phyloP scores from a whole-genome alignment of 2,329 filamentous ascomycete genomes.

The Fusarium kyushuense region DNA sequence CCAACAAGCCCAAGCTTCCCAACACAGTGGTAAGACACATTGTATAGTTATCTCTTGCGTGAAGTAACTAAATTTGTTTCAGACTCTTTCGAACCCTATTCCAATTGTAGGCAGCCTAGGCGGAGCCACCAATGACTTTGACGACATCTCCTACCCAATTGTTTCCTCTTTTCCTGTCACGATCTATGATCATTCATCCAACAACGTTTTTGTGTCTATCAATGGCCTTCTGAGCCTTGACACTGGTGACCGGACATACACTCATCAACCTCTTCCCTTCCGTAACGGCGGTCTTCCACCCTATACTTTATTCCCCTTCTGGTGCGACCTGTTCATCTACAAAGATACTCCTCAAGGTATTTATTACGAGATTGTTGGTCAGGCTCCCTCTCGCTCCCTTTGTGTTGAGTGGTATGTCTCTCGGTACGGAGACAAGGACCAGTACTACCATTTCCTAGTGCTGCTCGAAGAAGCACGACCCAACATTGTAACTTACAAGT shows the following conservation, averaged over 20 bases:
- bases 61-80: neutral
- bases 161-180: conserved; percentile 1
- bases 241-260: neutral
- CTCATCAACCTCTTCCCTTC: neutral
- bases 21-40: conserved; percentile 1
- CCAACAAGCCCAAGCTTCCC: conserved; percentile 2
- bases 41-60: rapidly evolving
- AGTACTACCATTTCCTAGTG: conserved; percentile 12
- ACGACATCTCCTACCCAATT: conserved; percentile 3
- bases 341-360: conserved; percentile 8
- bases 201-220: conserved; percentile 2
- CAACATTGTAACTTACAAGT: conserved; percentile 12
- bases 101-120: conserved; percentile 2
- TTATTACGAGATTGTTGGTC: conserved; percentile 3
- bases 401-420: conserved; percentile 11
- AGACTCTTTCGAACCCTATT: conserved; percentile 7
- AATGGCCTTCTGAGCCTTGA: conserved; percentile 6
- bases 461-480: conserved; percentile 3
- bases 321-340: conserved; percentile 9
- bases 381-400: conserved; percentile 1
- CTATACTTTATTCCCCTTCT: conserved; percentile 2
- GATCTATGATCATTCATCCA: neutral
- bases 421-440: conserved; percentile 3
- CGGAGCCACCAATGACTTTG: neutral
- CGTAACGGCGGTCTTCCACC: neutral